Percentiles rank a stretch among this genome's conserved stretches.
phyloP scores from a whole-genome alignment of 331 rosid genomes.

The Acacia concinna region DNA sequence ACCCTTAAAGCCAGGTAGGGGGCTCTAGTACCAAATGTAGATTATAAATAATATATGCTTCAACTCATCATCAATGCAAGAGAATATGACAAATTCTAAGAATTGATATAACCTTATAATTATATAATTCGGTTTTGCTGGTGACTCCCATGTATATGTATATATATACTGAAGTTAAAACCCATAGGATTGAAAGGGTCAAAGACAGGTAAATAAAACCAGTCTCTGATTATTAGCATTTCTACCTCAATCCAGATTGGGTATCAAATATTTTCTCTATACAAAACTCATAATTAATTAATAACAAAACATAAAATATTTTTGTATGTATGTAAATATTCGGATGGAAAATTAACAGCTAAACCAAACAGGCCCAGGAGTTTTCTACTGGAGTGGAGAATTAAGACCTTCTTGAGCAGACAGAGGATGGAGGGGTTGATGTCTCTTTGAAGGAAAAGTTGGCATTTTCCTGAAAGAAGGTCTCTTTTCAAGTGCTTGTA shows the following conservation, averaged over 20 bases:
- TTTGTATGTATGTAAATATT: constrained; percentile 37
- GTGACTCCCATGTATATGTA: not conserved
- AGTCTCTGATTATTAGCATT: constrained; percentile 28
- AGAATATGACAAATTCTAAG: not conserved
- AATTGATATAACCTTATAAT: not conserved
- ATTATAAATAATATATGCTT: not conserved
- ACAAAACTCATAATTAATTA: constrained; percentile 29
- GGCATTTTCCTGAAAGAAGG: constrained; percentile 66
- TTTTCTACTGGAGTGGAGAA: constrained; percentile 65
- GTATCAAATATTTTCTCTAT: constrained; percentile 35
- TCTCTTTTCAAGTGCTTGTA: constrained; percentile 66
- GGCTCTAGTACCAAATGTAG: not conserved
- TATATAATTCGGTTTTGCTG: not conserved
- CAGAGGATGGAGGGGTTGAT: constrained; percentile 67
- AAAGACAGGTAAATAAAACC: not conserved
- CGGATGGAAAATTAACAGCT: constrained; percentile 12
- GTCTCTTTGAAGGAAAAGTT: constrained; percentile 71
- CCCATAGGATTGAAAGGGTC: not conserved
- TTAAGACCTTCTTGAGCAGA: constrained; percentile 95
- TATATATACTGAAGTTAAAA: not conserved
- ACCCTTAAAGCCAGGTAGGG: not conserved
- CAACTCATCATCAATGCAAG: not conserved
- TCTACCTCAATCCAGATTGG: constrained; percentile 21
- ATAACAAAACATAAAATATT: constrained; percentile 24
- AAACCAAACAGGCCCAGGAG: not conserved